These are phyloP conservation scores for Suillus sp. DNA, from an alignment of 768 basidiomycete species.

Conservation along the genomic window DNA sequence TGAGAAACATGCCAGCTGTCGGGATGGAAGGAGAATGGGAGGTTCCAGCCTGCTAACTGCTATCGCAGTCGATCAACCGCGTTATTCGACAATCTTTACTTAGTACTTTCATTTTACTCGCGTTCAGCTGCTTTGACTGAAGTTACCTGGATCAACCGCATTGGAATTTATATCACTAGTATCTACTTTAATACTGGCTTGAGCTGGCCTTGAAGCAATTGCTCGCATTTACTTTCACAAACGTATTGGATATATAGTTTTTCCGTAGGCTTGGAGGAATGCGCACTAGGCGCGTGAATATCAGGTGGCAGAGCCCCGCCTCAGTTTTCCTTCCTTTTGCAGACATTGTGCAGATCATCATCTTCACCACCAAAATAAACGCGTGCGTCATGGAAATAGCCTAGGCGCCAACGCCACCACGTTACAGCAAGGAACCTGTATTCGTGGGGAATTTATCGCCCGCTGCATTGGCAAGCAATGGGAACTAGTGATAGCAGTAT, in stretches of 20 bases:
- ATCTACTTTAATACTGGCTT: conserved; percentile 2
- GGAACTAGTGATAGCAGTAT: neutral
- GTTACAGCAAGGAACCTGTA: neutral
- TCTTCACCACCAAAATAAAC: neutral
- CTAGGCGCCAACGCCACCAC: neutral
- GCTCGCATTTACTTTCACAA: conserved; percentile 6
- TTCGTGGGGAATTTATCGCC: neutral
- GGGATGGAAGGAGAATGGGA: conserved; percentile 79
- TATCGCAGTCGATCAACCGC: neutral
- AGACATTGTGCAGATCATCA: conserved; percentile 1
- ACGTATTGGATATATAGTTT: conserved; percentile 1
- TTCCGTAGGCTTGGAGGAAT: neutral
- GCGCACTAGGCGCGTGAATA: neutral
- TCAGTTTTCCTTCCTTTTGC: conserved; percentile 2
- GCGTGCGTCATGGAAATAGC: neutral
- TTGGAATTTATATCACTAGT: conserved; percentile 9
- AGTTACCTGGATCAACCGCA: neutral
- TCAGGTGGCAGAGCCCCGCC: neutral
- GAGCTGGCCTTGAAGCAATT: conserved; percentile 3
- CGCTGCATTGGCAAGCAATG: neutral
- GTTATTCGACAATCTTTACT: neutral
- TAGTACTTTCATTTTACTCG: neutral
- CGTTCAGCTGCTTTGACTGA: neutral
- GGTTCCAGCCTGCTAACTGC: conserved; percentile 61
- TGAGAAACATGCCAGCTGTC: conserved; percentile 62